Evolutionary conservation across 2,329 filamentous ascomycete genomes (phyloP), one percentile per base, ranked within the genome.

Genomic region (Mollisiaceae sp.): DNA sequence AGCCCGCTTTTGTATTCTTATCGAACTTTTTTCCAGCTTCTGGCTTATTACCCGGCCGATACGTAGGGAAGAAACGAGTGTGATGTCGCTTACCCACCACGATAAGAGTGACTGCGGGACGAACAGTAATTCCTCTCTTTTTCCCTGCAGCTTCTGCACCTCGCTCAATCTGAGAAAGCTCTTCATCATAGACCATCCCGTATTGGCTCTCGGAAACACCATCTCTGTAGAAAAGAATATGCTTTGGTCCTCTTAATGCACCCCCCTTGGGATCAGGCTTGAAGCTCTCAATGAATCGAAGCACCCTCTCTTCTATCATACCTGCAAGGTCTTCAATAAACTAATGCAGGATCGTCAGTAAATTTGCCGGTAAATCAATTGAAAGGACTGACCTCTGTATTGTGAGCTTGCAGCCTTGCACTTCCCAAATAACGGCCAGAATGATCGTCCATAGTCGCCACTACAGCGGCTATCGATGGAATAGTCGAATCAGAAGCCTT

Each of bases 81-180:
- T 79, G 70, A 65, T 82, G 81, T 0, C 79, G 75, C 63, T 82
- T 81, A 2, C 71, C 73, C 5, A 77, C 77, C 4, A 82, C 66
- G 4, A 82, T 36, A n/a, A 77, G 68, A 0, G 75, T 78, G 39
- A 78, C 39, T 63, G 63, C 35, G 64, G 12, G 24, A n/a, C 54
- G 50, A 22, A 60, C 18, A 22, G 57, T 20, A n/a, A 41, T 22
- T 22, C 24, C 32, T 5, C 14, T 57, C 59, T 22, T 9, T 9
- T 20, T 14, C 41, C 14, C 12, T 4, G 41, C 41, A 45, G 41
- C 32, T 8, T 39, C 14, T 47, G 18, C 14, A 35, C 24, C 43
- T 52, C 4, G 56, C 12, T 67, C 66, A 22, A 80, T 74, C 9
- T 69, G 64, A 0, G 66, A 63, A 1, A 78, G 24, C 55, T 80